Evolutionary conservation across 2,329 filamentous ascomycete species (phyloP).

Genomic region (Fusarium sp.): DNA sequence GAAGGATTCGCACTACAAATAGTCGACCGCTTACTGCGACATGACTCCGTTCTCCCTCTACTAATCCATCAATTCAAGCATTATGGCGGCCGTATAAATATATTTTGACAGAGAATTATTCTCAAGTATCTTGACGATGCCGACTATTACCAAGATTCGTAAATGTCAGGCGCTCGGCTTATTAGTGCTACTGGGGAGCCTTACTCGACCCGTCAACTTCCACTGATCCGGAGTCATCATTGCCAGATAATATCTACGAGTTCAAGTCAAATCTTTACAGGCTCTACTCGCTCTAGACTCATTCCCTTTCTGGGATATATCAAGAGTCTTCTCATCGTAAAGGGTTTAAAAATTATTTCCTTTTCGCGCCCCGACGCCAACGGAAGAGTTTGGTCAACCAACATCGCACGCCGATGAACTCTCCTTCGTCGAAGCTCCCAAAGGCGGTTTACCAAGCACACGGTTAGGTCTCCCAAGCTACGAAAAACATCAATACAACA

Average conservation of each 20-base stretch:
- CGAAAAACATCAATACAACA: too few species aligned
- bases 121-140: not conserved
- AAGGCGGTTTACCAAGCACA: too few species aligned
- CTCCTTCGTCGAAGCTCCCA: too few species aligned
- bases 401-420: too few species aligned
- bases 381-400: constrained; percentile 58
- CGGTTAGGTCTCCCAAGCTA: too few species aligned
- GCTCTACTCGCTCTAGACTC: constrained; percentile 52
- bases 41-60: not conserved
- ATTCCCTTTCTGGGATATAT: constrained; percentile 57
- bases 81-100: not conserved
- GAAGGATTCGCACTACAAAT: not conserved
- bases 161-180: constrained; percentile 51
- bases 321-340: constrained; percentile 52
- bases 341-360: constrained; percentile 58
- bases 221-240: not conserved
- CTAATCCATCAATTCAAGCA: not conserved
- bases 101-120: constrained; percentile 20
- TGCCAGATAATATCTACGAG: constrained; percentile 55
- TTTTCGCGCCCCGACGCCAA: constrained; percentile 60
- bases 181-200: constrained; percentile 61
- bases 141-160: not conserved
- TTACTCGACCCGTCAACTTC: constrained; percentile 45
- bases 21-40: not conserved
- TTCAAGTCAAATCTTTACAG: constrained; percentile 54